phyloP scores from a whole-genome alignment of 352 stramenopile genomes.

The Chrysophaeum taylorii region DNA sequence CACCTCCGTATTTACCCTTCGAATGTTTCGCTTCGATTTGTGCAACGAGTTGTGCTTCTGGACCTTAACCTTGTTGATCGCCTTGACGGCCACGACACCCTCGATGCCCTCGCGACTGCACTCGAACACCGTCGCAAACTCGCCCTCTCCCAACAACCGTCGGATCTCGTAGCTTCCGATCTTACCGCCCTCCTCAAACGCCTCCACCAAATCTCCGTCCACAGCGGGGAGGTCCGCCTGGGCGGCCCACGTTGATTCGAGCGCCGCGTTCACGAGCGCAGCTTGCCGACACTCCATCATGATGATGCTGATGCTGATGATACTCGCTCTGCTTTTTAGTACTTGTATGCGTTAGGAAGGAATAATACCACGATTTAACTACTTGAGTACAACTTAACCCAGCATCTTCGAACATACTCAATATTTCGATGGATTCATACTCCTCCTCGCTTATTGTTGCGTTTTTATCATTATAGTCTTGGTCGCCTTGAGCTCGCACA shows the following conservation, averaged over 20 bases:
- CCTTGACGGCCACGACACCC: not conserved
- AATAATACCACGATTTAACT: too few species aligned
- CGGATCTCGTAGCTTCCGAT: not conserved
- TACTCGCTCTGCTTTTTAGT: not conserved
- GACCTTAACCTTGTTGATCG: slow-evolving; percentile 13
- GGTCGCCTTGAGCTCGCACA: too few species aligned
- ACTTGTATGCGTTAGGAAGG: too few species aligned
- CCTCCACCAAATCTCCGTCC: not conserved
- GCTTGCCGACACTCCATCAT: too few species aligned
- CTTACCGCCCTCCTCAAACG: not conserved
- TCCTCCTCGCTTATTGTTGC: not conserved
- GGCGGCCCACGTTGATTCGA: not conserved
- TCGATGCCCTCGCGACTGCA: not conserved
- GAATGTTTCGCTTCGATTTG: slow-evolving; percentile 11
- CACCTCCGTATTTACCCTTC: not conserved
- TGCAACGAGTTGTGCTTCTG: not conserved
- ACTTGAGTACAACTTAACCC: too few species aligned
- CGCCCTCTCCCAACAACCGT: not conserved
- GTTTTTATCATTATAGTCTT: not conserved
- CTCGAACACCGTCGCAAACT: slow-evolving; percentile 7
- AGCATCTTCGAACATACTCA: too few species aligned
- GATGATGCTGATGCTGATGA: not conserved
- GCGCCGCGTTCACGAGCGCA: not conserved
- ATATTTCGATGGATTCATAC: too few species aligned
- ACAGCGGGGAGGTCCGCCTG: not conserved